A percentile compares a stretch with the other conserved stretches of the same genome.
Conservation (phyloP, 2,329 filamentous ascomycete genomes). For the Truncatella angustata region DNA sequence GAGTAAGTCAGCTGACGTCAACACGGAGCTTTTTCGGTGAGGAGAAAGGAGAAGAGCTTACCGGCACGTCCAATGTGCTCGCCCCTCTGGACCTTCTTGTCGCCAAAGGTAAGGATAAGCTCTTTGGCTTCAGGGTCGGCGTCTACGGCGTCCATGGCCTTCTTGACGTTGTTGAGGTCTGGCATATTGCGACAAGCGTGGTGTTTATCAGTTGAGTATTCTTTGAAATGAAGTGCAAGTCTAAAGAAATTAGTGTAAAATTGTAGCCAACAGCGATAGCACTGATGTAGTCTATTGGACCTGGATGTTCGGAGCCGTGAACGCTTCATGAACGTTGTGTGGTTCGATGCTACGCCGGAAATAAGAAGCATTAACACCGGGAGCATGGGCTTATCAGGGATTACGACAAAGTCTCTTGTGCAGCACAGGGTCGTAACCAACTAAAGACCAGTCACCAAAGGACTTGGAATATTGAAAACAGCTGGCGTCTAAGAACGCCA, state of each 20-base stretch:
- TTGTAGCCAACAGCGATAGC: neutral
- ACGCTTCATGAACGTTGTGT: neutral
- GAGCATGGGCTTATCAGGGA: neutral
- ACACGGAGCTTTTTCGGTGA: no score
- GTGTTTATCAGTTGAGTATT: neutral
- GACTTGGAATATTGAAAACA: no score
- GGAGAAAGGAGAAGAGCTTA: no score
- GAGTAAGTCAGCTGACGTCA: no score
- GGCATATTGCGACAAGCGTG: neutral
- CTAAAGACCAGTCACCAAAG: no score
- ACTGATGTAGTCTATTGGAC: neutral
- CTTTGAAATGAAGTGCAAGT: neutral
- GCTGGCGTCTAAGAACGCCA: no score
- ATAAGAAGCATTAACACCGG: neutral
- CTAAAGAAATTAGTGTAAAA: neutral
- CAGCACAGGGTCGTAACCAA: no score
- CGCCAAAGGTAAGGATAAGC: constrained; percentile 3
- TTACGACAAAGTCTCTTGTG: neutral
- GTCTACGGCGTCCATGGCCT: constrained; percentile 4
- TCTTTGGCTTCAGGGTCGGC: neutral
- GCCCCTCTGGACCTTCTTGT: neutral
- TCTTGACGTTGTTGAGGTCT: neutral
- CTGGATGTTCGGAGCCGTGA: neutral
- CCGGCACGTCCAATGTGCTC: constrained; percentile 5
- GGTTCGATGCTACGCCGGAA: neutral